A percentile compares a stretch with the other conserved stretches of the same genome.
Evolutionary conservation across 2,329 filamentous ascomycete genomes (phyloP).

Genomic region (Rasamsonia emersonii): DNA sequence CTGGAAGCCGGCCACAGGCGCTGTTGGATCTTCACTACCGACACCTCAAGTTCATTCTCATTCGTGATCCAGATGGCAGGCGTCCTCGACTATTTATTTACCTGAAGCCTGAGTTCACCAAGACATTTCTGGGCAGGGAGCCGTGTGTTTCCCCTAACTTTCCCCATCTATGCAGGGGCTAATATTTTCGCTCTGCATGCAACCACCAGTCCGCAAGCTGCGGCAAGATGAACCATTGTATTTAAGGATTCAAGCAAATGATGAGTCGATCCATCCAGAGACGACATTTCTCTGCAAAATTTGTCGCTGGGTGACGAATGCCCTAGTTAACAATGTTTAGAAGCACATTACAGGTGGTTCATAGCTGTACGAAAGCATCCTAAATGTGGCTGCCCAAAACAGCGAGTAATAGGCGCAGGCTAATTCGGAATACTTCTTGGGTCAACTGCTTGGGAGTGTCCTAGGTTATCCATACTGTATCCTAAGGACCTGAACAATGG

Average conservation of each 20-base stretch:
- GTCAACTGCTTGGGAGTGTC: slow-evolving; percentile 1
- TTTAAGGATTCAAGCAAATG: slow-evolving; percentile 2
- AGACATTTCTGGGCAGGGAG: slow-evolving; percentile 11
- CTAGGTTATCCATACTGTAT: slow-evolving; percentile 2
- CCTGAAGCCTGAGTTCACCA: slow-evolving; percentile 11
- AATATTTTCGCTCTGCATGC: slow-evolving; percentile 1
- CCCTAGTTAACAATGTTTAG: slow-evolving; percentile 1
- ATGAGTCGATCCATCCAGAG: slow-evolving; percentile 1
- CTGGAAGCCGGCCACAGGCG: slow-evolving; percentile 9
- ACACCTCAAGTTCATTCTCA: slow-evolving; percentile 13
- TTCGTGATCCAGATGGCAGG: slow-evolving; percentile 11
- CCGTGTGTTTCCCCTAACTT: too few relatives aligned
- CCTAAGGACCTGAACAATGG: slow-evolving; percentile 1
- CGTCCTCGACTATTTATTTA: slow-evolving; percentile 11
- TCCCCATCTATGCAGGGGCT: slow-evolving; percentile 1
- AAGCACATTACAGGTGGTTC: slow-evolving; percentile 1
- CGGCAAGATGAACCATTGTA: slow-evolving; percentile 2
- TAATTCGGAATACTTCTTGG: neutral
- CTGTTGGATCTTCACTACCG: slow-evolving; percentile 13
- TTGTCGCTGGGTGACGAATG: slow-evolving; percentile 2
- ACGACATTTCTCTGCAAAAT: slow-evolving; percentile 2
- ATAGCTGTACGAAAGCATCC: slow-evolving; percentile 1
- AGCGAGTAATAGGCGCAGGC: slow-evolving; percentile 1
- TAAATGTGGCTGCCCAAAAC: slow-evolving; percentile 1
- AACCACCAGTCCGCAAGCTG: slow-evolving; percentile 1